These are phyloP conservation scores for Aspergillus haitiensis DNA, from an alignment of 495 filamentous ascomycete genomes.

Conservation along the genomic window DNA sequence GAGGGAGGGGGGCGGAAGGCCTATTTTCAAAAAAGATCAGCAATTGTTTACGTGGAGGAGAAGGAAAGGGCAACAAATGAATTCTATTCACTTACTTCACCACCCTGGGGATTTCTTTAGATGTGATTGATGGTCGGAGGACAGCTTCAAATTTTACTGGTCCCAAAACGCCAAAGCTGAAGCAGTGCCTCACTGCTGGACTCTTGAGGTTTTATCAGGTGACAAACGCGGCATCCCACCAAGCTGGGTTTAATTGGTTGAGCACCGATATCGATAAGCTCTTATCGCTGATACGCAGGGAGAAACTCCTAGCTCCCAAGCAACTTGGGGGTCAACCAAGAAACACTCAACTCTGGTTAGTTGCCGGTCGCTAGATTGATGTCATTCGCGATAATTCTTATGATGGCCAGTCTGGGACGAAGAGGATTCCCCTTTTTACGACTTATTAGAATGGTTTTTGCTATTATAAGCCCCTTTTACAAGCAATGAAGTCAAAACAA, in stretches of 20 bases:
- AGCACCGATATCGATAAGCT: conserved; percentile 19
- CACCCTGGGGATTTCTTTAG: background rate
- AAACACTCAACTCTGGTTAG: background rate
- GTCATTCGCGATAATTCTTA: too few relatives aligned
- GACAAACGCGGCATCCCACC: conserved; percentile 15
- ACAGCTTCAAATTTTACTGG: background rate
- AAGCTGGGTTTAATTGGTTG: conserved; percentile 11
- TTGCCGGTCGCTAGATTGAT: too few relatives aligned
- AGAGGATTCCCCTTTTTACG: too few relatives aligned
- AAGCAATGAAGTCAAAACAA: too few relatives aligned
- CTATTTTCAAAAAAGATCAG: conserved; percentile 18
- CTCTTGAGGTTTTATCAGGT: conserved; percentile 21
- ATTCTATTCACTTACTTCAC: background rate
- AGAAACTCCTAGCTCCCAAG: background rate
- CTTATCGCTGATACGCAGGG: background rate
- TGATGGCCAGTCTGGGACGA: too few relatives aligned
- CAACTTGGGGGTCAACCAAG: background rate
- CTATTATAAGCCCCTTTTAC: too few relatives aligned
- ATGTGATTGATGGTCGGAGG: background rate
- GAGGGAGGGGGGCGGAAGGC: conserved; percentile 20
- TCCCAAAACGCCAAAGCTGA: background rate
- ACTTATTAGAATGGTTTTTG: too few relatives aligned
- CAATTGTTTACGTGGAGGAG: conserved; percentile 18
- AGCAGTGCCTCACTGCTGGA: background rate
- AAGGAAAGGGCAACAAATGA: background rate